Percentiles rank a stretch among this genome's conserved stretches.
These are phyloP conservation scores for Sporobolomyces pararoseus DNA, from an alignment of 768 basidiomycete species.

Conservation along the genomic window DNA sequence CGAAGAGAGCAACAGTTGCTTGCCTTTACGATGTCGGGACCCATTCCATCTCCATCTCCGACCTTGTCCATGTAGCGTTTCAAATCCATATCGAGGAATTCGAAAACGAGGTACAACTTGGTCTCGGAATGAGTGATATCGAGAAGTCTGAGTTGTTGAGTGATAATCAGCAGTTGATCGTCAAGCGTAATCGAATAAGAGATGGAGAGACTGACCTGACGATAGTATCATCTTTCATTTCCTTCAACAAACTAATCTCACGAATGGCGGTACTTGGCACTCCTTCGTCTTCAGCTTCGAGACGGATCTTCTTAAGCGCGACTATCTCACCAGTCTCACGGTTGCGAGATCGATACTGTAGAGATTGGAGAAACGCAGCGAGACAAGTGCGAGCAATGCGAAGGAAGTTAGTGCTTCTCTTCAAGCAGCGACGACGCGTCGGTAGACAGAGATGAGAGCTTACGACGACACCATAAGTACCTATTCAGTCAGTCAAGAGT, in stretches of 20 bases:
- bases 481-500: too few relatives aligned
- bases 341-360: slow-evolving; percentile 81
- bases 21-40: slow-evolving; percentile 82
- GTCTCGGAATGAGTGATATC: slow-evolving; percentile 96
- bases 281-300: slow-evolving; percentile 98
- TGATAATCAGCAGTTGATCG: too few relatives aligned
- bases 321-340: slow-evolving; percentile 73
- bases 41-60: slow-evolving; percentile 59
- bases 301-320: slow-evolving; percentile 95
- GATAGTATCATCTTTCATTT: slow-evolving; percentile 91
- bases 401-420: too few relatives aligned
- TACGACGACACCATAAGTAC: slow-evolving; percentile 89
- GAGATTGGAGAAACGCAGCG: background rate
- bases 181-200: background rate
- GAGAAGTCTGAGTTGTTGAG: too few relatives aligned
- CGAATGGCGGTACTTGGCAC: slow-evolving; percentile 97
- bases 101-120: slow-evolving; percentile 95
- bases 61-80: slow-evolving; percentile 94
- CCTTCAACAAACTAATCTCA: slow-evolving; percentile 95
- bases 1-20: slow-evolving; percentile 8
- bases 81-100: slow-evolving; percentile 92
- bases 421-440: too few relatives aligned
- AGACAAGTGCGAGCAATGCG: too few relatives aligned
- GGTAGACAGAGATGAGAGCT: background rate
- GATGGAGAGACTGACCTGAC: slow-evolving; percentile 60